Evolutionary conservation across 2,329 filamentous ascomycete genomes (phyloP).

Genomic region (Metarhizium robertsii): DNA sequence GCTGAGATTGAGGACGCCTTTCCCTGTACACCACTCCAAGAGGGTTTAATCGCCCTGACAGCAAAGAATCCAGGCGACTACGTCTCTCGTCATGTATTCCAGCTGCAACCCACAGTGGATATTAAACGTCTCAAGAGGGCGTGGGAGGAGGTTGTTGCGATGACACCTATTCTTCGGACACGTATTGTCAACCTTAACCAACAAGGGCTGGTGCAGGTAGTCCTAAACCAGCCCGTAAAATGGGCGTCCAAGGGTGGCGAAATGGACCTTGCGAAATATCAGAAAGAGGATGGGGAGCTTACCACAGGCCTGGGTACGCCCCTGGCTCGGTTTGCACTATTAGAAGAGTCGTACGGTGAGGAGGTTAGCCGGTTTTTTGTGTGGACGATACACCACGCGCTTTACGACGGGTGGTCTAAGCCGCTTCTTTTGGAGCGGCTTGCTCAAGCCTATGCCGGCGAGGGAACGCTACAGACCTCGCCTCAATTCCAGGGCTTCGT

Average conservation of each 20-base stretch:
- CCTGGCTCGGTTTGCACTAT: slow-evolving; percentile 7
- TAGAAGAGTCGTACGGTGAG: background rate
- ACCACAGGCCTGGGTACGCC: slow-evolving; percentile 9
- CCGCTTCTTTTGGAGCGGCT: slow-evolving; percentile 19
- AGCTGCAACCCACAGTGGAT: slow-evolving; percentile 8
- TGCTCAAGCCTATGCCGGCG: slow-evolving; percentile 8
- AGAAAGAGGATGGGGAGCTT: background rate
- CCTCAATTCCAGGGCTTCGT: slow-evolving; percentile 29
- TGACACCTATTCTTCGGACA: slow-evolving; percentile 9
- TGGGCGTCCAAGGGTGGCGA: slow-evolving; percentile 1
- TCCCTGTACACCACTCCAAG: slow-evolving; percentile 13
- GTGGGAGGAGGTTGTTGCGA: slow-evolving; percentile 10
- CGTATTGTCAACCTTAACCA: slow-evolving; percentile 7
- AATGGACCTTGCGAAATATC: background rate
- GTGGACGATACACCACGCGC: slow-evolving; percentile 26
- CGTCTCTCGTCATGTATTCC: slow-evolving; percentile 8
- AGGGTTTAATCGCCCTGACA: slow-evolving; percentile 11
- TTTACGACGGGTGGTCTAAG: slow-evolving; percentile 46
- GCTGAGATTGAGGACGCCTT: slow-evolving; percentile 23
- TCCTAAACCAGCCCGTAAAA: slow-evolving; percentile 2
- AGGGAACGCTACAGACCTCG: background rate
- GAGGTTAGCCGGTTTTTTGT: slow-evolving; percentile 3
- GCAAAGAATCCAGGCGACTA: slow-evolving; percentile 9
- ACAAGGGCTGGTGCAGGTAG: slow-evolving; percentile 11
- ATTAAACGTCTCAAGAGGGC: slow-evolving; percentile 4